phyloP scores from a whole-genome alignment of 2,329 filamentous ascomycete species.

The Coniochaeta sp. region DNA sequence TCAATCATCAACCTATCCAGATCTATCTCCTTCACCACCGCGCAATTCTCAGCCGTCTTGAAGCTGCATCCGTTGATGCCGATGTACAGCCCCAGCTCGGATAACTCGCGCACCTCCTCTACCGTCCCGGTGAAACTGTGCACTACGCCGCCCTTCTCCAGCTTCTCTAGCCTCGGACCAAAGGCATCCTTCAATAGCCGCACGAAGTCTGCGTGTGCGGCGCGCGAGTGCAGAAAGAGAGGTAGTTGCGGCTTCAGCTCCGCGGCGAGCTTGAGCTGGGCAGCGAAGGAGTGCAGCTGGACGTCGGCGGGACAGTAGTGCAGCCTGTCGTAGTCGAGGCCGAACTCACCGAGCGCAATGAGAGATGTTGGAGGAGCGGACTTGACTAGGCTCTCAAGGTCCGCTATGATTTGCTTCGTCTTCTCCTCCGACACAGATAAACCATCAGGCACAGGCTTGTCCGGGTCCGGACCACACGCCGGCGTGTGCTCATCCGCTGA shows the following conservation, averaged over 20 bases:
- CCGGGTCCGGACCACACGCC: slow-evolving; percentile 47
- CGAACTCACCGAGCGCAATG: slow-evolving; percentile 89
- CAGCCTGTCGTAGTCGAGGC: slow-evolving; percentile 90
- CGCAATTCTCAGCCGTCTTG: slow-evolving; percentile 88
- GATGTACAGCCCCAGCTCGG: slow-evolving; percentile 76
- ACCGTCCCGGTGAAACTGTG: slow-evolving; percentile 90
- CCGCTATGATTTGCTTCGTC: slow-evolving; percentile 43
- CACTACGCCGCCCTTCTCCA: slow-evolving; percentile 75
- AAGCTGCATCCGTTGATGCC: slow-evolving; percentile 96
- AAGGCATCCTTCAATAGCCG: slow-evolving; percentile 54
- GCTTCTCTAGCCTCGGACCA: slow-evolving; percentile 50
- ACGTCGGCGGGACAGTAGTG: slow-evolving; percentile 71
- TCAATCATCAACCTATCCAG: slow-evolving; percentile 84
- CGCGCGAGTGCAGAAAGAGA: slow-evolving; percentile 86
- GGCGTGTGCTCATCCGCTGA: slow-evolving; percentile 37
- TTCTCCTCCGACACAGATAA: slow-evolving; percentile 31
- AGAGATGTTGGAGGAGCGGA: slow-evolving; percentile 46
- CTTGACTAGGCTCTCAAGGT: slow-evolving; percentile 58
- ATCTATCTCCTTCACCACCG: slow-evolving; percentile 72
- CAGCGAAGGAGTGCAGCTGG: slow-evolving; percentile 79
- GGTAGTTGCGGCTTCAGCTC: slow-evolving; percentile 66
- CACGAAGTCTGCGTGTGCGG: slow-evolving; percentile 81
- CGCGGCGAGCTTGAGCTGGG: slow-evolving; percentile 73
- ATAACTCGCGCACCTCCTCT: slow-evolving; percentile 75
- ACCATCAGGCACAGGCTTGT: slow-evolving; percentile 41